A percentile compares a stretch with the other conserved stretches of the same genome.
phyloP scores from a whole-genome alignment of 345 rosid genomes.

The Brassica nigra region DNA sequence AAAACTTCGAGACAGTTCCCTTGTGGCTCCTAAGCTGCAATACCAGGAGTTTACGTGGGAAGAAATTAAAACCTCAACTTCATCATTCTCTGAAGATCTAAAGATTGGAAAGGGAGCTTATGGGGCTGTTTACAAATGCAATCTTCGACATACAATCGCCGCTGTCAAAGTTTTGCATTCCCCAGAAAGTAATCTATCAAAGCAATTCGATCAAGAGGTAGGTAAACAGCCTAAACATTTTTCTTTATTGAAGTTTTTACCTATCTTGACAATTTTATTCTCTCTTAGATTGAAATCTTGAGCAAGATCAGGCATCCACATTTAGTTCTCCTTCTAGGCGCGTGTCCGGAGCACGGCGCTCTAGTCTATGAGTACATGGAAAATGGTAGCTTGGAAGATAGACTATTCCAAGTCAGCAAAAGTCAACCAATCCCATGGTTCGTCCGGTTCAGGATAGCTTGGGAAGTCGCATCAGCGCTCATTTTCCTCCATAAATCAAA shows the following conservation, averaged over 20 bases:
- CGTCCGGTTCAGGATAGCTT: not conserved
- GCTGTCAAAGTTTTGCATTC: slow-evolving; percentile 37
- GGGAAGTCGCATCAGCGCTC: not conserved
- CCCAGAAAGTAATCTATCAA: not conserved
- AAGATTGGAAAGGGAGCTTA: slow-evolving; percentile 44
- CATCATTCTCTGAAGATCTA: slow-evolving; percentile 44
- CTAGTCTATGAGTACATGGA: not conserved
- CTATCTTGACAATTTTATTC: slow-evolving; percentile 5
- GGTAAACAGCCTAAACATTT: not conserved
- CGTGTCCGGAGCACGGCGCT: not conserved
- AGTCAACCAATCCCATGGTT: not conserved
- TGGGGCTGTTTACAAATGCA: slow-evolving; percentile 45
- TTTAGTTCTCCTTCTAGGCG: not conserved
- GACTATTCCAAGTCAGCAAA: not conserved
- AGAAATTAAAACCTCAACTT: slow-evolving; percentile 37
- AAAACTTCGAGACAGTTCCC: slow-evolving; percentile 43
- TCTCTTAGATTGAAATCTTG: slow-evolving; percentile 53
- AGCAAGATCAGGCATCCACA: not conserved
- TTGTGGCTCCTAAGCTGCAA: slow-evolving; percentile 29
- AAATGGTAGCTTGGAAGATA: not conserved
- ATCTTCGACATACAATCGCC: slow-evolving; percentile 38
- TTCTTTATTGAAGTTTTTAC: slow-evolving; percentile 5
- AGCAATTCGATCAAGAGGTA: not conserved
- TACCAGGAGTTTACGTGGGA: slow-evolving; percentile 46
- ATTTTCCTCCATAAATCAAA: not conserved